Evolutionary conservation across 1,284 basidiomycete species (phyloP).

Genomic region (Austroboletus novae-zelandiae): DNA sequence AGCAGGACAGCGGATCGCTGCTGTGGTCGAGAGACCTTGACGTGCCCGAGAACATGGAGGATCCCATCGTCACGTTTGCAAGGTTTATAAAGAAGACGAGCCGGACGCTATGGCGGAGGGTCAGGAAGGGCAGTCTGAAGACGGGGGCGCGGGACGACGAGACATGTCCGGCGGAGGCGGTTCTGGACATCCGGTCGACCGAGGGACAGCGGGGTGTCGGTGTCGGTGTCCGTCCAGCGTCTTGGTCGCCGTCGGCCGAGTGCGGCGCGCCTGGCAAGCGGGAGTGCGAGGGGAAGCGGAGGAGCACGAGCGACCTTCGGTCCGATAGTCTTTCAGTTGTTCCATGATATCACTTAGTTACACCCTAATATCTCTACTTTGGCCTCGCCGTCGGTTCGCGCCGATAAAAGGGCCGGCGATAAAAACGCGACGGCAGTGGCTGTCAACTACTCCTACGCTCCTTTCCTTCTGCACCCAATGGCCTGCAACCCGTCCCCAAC

Average conservation of each 20-base stretch:
- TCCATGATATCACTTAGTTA: background rate
- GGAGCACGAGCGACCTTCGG: conserved; percentile 23
- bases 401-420: conserved; percentile 1
- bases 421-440: conserved; percentile 5
- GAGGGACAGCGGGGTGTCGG: background rate
- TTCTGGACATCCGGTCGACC: conserved; percentile 28
- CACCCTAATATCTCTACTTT: no score
- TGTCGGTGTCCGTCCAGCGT: conserved; percentile 11
- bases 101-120: conserved; percentile 41
- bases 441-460: background rate
- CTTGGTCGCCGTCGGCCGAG: conserved; percentile 26
- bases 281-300: conserved; percentile 14
- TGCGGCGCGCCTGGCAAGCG: conserved; percentile 19
- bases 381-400: background rate
- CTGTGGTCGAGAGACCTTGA: conserved; percentile 28
- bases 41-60: conserved; percentile 33
- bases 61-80: conserved; percentile 46
- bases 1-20: conserved; percentile 18
- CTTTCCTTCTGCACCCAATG: conserved; percentile 15
- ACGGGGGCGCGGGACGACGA: conserved; percentile 14
- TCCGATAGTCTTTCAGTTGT: background rate
- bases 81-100: conserved; percentile 46
- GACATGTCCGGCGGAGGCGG: conserved; percentile 7
- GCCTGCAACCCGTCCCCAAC: conserved; percentile 37
- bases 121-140: conserved; percentile 22